A percentile compares a stretch with the other conserved stretches of the same genome.
Conservation (phyloP, 2,329 filamentous ascomycete genomes). For the Fusarium ambrosium region DNA sequence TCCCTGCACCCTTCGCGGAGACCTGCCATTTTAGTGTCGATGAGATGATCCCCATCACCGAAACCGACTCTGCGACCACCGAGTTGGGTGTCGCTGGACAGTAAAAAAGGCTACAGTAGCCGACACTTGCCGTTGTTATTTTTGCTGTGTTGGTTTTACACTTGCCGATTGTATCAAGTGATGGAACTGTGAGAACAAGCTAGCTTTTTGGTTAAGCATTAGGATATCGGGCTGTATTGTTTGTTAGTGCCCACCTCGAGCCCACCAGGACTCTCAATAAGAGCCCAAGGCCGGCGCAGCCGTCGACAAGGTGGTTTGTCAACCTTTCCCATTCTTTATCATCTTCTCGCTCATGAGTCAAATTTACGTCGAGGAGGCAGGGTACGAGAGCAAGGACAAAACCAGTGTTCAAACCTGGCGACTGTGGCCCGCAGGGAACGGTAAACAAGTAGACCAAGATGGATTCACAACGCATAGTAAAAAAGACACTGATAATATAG, state of each 20-base stretch:
- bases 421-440: neutral
- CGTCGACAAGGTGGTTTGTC: neutral
- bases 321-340: too few relatives aligned
- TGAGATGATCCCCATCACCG: slow-evolving; percentile 1
- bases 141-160: neutral
- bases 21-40: slow-evolving; percentile 12
- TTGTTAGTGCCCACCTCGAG: neutral
- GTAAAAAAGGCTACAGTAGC: neutral
- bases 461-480: neutral
- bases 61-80: neutral
- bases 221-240: neutral
- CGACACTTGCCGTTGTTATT: neutral
- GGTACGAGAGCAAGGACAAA: neutral
- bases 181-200: neutral
- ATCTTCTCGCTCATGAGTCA: too few relatives aligned
- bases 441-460: neutral
- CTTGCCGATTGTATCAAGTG: neutral
- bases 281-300: neutral
- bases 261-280: neutral
- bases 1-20: neutral
- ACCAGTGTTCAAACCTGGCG: neutral
- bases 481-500: neutral
- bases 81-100: neutral
- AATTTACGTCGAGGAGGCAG: neutral
- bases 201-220: neutral